Base-by-base conservation (phyloP, 495 filamentous ascomycete genomes). In the Geoglossum glabrum region DNA sequence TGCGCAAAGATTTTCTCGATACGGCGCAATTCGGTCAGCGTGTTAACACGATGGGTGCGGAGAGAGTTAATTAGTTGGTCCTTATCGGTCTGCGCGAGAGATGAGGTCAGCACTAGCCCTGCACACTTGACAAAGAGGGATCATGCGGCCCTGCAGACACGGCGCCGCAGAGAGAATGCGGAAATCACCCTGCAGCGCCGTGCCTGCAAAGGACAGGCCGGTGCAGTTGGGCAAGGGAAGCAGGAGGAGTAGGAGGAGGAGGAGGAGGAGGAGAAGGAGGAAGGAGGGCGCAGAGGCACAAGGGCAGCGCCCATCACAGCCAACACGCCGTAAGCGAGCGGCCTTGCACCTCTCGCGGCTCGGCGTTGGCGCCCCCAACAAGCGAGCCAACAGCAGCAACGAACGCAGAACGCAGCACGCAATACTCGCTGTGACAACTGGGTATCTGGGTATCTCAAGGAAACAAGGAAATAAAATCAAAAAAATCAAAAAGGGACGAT, bases 1-100 rank as follows among this genome's bases (percentile, higher is more conserved):
- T 69, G 64, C 1, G 79, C 74, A 40, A 83, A 78, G 17, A 79
- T 71, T 26, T 79, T 78, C 67, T 89, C 85, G 63, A 87, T 82
- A 8, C 83, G 81, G 62, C 85, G 80, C 23, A 89, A 73, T 57
- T 86, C 84, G 1, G 81, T 82, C 9, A 58, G 68, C 11, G 84
- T 87, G 65, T 86, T 88, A 64, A 86, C 70, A 9, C 79, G 76
- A 59, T 81, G 82, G 8, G 80, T 79, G 19, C 71, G 73, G 10
- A 88, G 72, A 2, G 76, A 71, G 33, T 69, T 64, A 33, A 78
- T 66, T 58, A 79, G 66, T 57, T 74, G 72, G 19, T 71, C 71
- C 57, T 76, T 71, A 58, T 78, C 73, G 28, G 69, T 64, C 74
- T 77, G 19, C 21, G 13, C 4, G 13, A n/a, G 21, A 25, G 25